Evolutionary conservation across 192 early-diverging fungal species (phyloP), one percentile per base, ranked within the genome.

Genomic region (Mortierella antarctica): DNA sequence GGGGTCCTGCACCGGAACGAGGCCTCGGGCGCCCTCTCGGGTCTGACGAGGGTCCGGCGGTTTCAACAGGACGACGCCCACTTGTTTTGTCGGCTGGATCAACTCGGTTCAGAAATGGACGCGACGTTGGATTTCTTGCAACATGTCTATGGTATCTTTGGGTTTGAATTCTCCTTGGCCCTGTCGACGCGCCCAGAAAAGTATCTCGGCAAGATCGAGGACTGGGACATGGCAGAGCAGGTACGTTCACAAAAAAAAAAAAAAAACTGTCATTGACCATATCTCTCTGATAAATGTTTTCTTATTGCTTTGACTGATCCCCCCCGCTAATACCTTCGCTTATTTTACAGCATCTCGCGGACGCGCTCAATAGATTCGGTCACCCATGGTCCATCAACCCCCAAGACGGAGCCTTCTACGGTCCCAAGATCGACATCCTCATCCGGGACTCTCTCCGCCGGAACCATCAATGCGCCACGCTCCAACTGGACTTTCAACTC

Each of bases 11-110:
- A 99, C 74, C 91, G 98, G 57, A 95, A 95, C 59, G 94, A 96
- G 73, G 93, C 93, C 23, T 96, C 96, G 40, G 98, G 98, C 11
- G 96, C 98, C 3, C 84, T 99, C 17, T 84, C 92, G 48, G 98
- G 98, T 14, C 87, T 98, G 65, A 99, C 97, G 45, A 94, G 98
- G 74, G 97, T 98, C 42, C 92, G 97, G 60, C 86, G 98, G 62
- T 98, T 99, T 90, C 96, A 98, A 86, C 98, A 99, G 83, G 98
- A 99, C 73, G 98, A 99, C 85, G 97, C 98, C 12, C 98, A 99
- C 74, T 94, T 99, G 64, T 99, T 99, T 86, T 98, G 97, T 86
- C 86, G 88, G 11, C 70, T 91, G 48, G 94, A 95, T 74, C 97
- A 98, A 88, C 89, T 98, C 47, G 80, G 80, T 12, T 56, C 74